Conservation (phyloP, 1,139 yeast genomes). For the Taphrina betulina region DNA sequence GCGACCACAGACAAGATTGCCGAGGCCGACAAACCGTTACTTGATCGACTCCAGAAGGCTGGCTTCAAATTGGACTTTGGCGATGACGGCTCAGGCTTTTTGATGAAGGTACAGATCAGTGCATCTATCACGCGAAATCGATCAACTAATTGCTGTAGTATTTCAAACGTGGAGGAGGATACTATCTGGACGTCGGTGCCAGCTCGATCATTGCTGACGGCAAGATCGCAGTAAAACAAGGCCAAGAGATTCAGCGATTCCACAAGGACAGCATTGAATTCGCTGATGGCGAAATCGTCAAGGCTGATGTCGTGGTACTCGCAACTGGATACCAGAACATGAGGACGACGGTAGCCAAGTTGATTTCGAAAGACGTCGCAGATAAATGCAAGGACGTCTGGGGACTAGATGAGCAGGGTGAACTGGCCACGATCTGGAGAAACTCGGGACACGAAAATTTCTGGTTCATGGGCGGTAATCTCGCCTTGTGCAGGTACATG, state of each 20-base stretch:
- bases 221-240: conserved; percentile 47
- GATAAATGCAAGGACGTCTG: conserved; percentile 38
- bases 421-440: conserved; percentile 39
- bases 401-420: conserved; percentile 42
- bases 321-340: conserved; percentile 52
- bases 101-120: conserved; percentile 41
- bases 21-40: conserved; percentile 44
- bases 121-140: background rate
- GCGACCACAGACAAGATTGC: conserved; percentile 45
- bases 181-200: conserved; percentile 51
- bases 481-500: conserved; percentile 38
- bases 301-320: conserved; percentile 48
- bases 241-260: conserved; percentile 45
- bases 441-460: conserved; percentile 38
- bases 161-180: conserved; percentile 51
- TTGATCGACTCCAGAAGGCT: conserved; percentile 43
- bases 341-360: conserved; percentile 48
- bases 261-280: conserved; percentile 47
- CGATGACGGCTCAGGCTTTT: conserved; percentile 49
- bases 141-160: conserved; percentile 37
- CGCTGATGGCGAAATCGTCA: conserved; percentile 47
- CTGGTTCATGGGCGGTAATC: conserved; percentile 39
- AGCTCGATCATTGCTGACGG: conserved; percentile 48
- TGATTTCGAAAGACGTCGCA: conserved; percentile 47
- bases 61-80: conserved; percentile 50